These are phyloP conservation scores for Neolentinus lepideus DNA, from an alignment of 1,284 basidiomycete genomes.

Conservation along the genomic window DNA sequence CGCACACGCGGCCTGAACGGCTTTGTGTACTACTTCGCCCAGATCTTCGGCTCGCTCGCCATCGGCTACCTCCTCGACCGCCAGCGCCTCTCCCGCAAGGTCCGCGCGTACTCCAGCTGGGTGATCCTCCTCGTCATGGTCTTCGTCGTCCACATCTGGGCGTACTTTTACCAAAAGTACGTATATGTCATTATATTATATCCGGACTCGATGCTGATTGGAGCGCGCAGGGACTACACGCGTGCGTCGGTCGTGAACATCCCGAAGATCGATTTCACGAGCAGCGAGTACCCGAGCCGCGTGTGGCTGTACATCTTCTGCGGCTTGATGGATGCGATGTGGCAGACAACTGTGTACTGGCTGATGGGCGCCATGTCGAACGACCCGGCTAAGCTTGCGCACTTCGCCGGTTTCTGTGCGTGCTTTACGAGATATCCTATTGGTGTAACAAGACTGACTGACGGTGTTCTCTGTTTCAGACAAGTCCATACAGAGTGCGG, in stretches of 20 bases:
- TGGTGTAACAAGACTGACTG: background rate
- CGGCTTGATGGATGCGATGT: constrained; percentile 47
- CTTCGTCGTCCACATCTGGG: constrained; percentile 62
- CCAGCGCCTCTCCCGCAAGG: constrained; percentile 41
- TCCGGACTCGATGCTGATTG: constrained; percentile 23
- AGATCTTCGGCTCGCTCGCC: constrained; percentile 55
- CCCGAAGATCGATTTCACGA: constrained; percentile 46
- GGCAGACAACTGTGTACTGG: constrained; percentile 57
- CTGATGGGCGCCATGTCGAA: constrained; percentile 44
- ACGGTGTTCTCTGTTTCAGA: constrained; percentile 18
- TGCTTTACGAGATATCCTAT: no score
- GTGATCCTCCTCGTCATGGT: constrained; percentile 49
- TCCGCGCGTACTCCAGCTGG: constrained; percentile 65
- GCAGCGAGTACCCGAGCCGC: constrained; percentile 41
- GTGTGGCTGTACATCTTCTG: constrained; percentile 53
- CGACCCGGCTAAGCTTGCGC: constrained; percentile 37
- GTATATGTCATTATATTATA: constrained; percentile 9
- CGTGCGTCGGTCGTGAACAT: constrained; percentile 35
- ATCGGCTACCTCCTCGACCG: constrained; percentile 62
- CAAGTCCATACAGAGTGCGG: constrained; percentile 37
- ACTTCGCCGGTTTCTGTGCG: constrained; percentile 40
- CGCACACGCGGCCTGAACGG: constrained; percentile 61
- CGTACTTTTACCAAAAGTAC: constrained; percentile 63
- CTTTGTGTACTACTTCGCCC: constrained; percentile 61
- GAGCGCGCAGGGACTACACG: constrained; percentile 47